A percentile compares a stretch with the other conserved stretches of the same genome.
Evolutionary conservation across 1,284 basidiomycete genomes (phyloP).

Genomic region (Rhodofomes roseus): DNA sequence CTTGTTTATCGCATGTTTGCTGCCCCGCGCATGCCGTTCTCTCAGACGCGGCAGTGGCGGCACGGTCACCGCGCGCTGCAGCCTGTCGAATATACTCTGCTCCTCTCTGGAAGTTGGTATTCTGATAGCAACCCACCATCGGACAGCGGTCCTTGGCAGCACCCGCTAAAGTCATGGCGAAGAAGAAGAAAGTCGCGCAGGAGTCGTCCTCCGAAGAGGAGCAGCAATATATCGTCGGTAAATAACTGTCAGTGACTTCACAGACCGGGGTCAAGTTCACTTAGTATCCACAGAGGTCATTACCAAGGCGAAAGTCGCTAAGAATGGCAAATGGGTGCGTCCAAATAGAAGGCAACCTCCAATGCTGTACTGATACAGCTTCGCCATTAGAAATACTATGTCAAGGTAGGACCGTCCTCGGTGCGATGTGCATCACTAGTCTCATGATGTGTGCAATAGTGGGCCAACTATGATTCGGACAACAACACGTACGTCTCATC

Average conservation of each 20-base stretch:
- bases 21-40: background rate
- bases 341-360: background rate
- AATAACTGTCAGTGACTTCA: background rate
- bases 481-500: conserved; percentile 39
- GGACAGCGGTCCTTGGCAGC: too few species aligned
- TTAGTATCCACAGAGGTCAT: conserved; percentile 43
- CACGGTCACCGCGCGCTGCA: background rate
- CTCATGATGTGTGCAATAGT: conserved; percentile 29
- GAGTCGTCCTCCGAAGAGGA: background rate
- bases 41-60: background rate
- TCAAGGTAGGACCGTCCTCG: conserved; percentile 41
- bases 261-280: background rate
- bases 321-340: conserved; percentile 42
- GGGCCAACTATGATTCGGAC: conserved; percentile 47
- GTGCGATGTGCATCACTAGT: background rate
- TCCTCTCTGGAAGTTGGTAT: background rate
- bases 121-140: background rate
- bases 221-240: conserved; percentile 1
- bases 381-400: conserved; percentile 47
- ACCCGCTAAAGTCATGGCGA: background rate
- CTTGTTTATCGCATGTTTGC: conserved; percentile 16
- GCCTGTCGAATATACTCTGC: background rate
- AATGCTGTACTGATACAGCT: background rate
- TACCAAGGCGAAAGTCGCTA: conserved; percentile 41
- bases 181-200: background rate